Percentiles rank a stretch among this genome's conserved stretches.
Evolutionary conservation across 1,284 basidiomycete genomes (phyloP).

Genomic region (Ceratobasidium sp.): DNA sequence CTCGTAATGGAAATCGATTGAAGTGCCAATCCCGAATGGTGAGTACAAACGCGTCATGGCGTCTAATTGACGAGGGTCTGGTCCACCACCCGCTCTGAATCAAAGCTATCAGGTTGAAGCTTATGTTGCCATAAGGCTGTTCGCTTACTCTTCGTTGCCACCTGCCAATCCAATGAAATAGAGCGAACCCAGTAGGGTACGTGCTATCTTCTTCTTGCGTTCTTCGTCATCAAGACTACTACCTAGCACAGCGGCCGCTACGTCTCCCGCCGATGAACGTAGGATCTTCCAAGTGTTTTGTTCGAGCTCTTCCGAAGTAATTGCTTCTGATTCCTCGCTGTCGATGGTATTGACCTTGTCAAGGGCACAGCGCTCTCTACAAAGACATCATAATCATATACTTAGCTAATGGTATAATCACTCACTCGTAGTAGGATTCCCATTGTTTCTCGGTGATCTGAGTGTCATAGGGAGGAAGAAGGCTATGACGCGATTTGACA

Average conservation of each 20-base stretch:
- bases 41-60: conserved; percentile 27
- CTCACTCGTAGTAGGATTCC: conserved; percentile 31
- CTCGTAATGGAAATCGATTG: conserved; percentile 28
- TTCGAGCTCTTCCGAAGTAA: not conserved
- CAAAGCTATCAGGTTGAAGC: not conserved
- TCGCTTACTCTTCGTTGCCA: conserved; percentile 7
- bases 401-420: not conserved
- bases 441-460: conserved; percentile 37
- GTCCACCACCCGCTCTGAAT: not conserved
- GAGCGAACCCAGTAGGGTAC: conserved; percentile 23
- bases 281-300: conserved; percentile 20
- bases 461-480: conserved; percentile 22
- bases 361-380: conserved; percentile 20
- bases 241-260: conserved; percentile 20
- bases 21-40: conserved; percentile 34
- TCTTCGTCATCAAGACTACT: conserved; percentile 12
- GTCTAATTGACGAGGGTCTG: conserved; percentile 6
- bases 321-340: not conserved
- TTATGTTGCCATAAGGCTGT: not conserved
- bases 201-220: conserved; percentile 13
- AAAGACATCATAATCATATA: not conserved
- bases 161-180: conserved; percentile 14
- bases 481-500: conserved; percentile 8
- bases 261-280: conserved; percentile 19
- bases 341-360: conserved; percentile 21